These are phyloP conservation scores for Globisporangium heterothallicum DNA, from an alignment of 352 stramenopile species.

Conservation along the genomic window DNA sequence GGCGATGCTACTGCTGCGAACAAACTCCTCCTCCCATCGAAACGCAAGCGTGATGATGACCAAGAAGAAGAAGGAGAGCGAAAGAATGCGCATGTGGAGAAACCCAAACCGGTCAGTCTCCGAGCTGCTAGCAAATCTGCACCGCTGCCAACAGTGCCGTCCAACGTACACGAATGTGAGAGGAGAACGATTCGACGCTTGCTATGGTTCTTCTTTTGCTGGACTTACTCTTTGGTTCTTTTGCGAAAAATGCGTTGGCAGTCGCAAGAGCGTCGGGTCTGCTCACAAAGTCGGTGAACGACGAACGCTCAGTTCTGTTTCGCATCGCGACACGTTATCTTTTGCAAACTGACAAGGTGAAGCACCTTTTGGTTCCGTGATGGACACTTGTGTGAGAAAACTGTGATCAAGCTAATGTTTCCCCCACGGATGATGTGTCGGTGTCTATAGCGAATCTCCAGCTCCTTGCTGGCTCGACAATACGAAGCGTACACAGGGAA, in stretches of 20 bases:
- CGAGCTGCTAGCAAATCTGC: too few species aligned
- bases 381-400: too few species aligned
- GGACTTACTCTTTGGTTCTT: neutral
- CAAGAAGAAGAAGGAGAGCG: neutral
- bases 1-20: neutral
- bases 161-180: conserved; percentile 4
- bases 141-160: neutral
- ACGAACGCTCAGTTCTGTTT: conserved; percentile 8
- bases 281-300: conserved; percentile 1
- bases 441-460: conserved; percentile 8
- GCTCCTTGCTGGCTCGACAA: neutral
- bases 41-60: conserved; percentile 11
- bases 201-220: too few species aligned
- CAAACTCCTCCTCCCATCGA: neutral
- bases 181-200: neutral
- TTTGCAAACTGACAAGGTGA: conserved; percentile 12
- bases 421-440: neutral
- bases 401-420: neutral
- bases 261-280: neutral
- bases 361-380: too few species aligned
- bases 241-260: neutral
- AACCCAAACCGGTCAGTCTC: too few species aligned
- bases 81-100: too few species aligned
- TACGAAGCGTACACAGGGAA: conserved; percentile 6
- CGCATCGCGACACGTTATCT: conserved; percentile 7